phyloP scores from a whole-genome alignment of 2,329 filamentous ascomycete species.

The Mollisia scopiformis region DNA sequence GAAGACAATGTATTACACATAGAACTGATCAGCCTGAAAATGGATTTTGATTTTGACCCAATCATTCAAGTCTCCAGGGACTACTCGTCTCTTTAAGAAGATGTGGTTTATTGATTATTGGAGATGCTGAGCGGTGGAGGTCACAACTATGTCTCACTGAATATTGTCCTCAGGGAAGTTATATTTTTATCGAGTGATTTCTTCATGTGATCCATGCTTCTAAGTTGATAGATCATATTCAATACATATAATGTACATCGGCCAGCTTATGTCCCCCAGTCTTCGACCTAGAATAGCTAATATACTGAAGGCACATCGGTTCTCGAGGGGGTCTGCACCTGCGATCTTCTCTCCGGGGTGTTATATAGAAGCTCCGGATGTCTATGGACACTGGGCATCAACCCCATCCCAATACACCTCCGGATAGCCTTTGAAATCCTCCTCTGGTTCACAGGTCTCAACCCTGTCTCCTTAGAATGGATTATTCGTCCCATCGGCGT shows the following conservation, averaged over 20 bases:
- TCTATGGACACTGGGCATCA: constrained; percentile 88
- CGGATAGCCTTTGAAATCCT: constrained; percentile 92
- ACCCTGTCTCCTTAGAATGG: constrained; percentile 72
- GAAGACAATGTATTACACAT: not conserved
- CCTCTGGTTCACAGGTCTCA: constrained; percentile 88
- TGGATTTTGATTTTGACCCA: no score
- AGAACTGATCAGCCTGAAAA: not conserved
- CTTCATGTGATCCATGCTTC: no score
- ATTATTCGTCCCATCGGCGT: constrained; percentile 84
- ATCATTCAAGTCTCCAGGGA: no score
- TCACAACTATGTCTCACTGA: no score
- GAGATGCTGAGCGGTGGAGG: not conserved
- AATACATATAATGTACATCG: constrained; percentile 12
- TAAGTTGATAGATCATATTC: no score
- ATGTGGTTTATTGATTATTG: not conserved
- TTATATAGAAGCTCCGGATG: constrained; percentile 77
- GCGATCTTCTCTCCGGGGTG: constrained; percentile 8
- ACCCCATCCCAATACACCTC: constrained; percentile 82
- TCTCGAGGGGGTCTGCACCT: not conserved
- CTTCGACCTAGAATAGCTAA: not conserved
- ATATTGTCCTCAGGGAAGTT: no score
- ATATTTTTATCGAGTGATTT: no score
- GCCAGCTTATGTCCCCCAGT: not conserved
- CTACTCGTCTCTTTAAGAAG: no score
- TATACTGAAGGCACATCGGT: not conserved